Evolutionary conservation across 2,329 filamentous ascomycete genomes (phyloP), one percentile per base, ranked within the genome.

Genomic region (Clonostachys sp.): DNA sequence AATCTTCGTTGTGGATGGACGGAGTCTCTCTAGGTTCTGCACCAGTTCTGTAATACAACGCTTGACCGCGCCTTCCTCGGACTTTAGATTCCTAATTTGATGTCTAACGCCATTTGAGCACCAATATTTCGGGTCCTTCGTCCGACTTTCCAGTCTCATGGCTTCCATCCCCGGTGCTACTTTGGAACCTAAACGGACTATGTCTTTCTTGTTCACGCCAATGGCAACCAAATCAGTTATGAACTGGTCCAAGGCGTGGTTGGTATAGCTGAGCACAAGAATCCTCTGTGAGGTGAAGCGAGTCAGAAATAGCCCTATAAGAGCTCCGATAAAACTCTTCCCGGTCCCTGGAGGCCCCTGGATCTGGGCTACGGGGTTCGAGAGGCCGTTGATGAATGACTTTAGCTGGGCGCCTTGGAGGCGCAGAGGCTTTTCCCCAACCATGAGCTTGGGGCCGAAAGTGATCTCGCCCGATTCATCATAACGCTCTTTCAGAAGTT

Each of bases 291-390:
- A 17, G 0, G 77, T 80, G 6, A 70, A 55, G 1, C 77, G 58
- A 17, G 81, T 63, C 0, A 91, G 57, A 0, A 71, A 61, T 45
- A 83, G 82, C 0, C 80, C 76, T 2, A 84, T 67, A 3, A 86
- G 64, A 0, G 85, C 81, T 0, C 87, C 87, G 4, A 89, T 76
- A 51, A 88, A 88, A 0, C 85, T 89, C 53, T 91, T 91, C 2
- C 87, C 87, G 0, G 86, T 91, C 0, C 84, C 83, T 83, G 42
- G 17, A 41, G 50, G 24, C 5, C 24, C 24, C 24, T 30, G 24
- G 3, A 30, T 30, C 24, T 30, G 24, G 24, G 24, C 24, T 30
- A 30, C 24, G 24, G 24, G 24, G 24, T 10, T 30, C 24, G 24
- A 30, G 24, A 30, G 24, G 24, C 24, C 24, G 24, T 30, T 10